Evolutionary conservation across 768 basidiomycete species (phyloP), one percentile per base, ranked within the genome.

Genomic region (Hydnomerulius pinastri): DNA sequence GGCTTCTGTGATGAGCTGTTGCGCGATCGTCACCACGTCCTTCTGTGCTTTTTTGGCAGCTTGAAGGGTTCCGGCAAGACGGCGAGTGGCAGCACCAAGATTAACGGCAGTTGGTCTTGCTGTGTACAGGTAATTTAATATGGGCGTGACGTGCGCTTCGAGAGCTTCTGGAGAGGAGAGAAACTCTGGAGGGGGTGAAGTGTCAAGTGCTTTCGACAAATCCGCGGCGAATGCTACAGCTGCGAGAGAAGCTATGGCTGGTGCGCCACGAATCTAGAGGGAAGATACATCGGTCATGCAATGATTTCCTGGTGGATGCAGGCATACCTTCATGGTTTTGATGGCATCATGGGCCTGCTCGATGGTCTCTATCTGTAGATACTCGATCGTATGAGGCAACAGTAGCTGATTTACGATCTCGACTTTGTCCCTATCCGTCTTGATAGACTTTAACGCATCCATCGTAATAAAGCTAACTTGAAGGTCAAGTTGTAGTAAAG

Each of bases 61-160:
- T 28, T 65, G 63, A n/a, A 92, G 72, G 3, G 71, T 71, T 13
- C 71, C 71, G 6, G 77, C 67, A 30, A 98, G 78, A 17, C 93
- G 80, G 17, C 85, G 79, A 39, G 85, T 90, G 6, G 92, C 93
- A 38, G 86, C 87, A 10, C 90, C 85, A 18, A 98, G 86, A 71
- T 98, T 98, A 59, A 98, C 95, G 6, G 95, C 95, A 0, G 95
- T 98, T 13, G 96, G 95, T n/a, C 95, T 82, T 2, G 95, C 88
- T 2, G 86, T 90, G 66, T 80, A 85, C 11, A 98, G 79, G 67
- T 82, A 87, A 33, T 83, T 79, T 39, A 94, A 77, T 36, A 82
- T 75, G 0, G 77, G 74, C 33, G 73, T 62, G 54, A 95, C 66
- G 66, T 90, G 74, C 0, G 67, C 66, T 43, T 75, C 71, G 25